Percentiles rank a stretch among this genome's conserved stretches.
These are phyloP conservation scores for Tetrapyrgos nigripes DNA, from an alignment of 1,284 basidiomycete genomes.

Conservation along the genomic window DNA sequence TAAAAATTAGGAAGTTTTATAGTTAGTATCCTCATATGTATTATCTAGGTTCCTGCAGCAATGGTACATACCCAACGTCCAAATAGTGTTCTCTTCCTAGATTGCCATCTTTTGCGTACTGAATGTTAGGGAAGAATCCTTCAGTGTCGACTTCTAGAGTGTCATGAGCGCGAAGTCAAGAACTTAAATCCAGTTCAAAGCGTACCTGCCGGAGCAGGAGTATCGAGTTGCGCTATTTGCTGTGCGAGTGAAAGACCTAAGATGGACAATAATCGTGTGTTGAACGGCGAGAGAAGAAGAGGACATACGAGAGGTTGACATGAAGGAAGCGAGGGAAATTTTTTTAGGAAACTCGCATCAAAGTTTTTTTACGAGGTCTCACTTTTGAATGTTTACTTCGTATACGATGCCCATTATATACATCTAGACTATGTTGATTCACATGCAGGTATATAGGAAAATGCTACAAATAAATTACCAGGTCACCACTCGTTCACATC, in stretches of 20 bases:
- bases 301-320: neutral
- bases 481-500: conserved; percentile 69
- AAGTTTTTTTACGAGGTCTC: too few relatives aligned
- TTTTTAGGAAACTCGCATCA: neutral
- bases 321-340: neutral
- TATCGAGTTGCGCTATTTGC: conserved; percentile 81
- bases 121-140: conserved; percentile 50
- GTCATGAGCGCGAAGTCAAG: neutral
- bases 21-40: neutral
- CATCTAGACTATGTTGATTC: too few relatives aligned
- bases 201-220: conserved; percentile 72
- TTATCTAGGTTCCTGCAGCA: conserved; percentile 3
- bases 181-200: conserved; percentile 12
- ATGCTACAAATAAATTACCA: neutral
- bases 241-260: conserved; percentile 76
- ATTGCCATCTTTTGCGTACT: conserved; percentile 27
- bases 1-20: conserved; percentile 16
- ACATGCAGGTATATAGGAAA: too few relatives aligned
- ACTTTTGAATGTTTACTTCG: too few relatives aligned
- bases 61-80: conserved; percentile 73
- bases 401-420: too few relatives aligned
- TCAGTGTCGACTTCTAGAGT: conserved; percentile 80
- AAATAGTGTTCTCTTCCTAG: conserved; percentile 80
- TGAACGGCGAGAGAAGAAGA: neutral
- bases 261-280: neutral